These are phyloP conservation scores for Globisporangium nunn DNA, from an alignment of 352 stramenopile genomes.

Conservation along the genomic window DNA sequence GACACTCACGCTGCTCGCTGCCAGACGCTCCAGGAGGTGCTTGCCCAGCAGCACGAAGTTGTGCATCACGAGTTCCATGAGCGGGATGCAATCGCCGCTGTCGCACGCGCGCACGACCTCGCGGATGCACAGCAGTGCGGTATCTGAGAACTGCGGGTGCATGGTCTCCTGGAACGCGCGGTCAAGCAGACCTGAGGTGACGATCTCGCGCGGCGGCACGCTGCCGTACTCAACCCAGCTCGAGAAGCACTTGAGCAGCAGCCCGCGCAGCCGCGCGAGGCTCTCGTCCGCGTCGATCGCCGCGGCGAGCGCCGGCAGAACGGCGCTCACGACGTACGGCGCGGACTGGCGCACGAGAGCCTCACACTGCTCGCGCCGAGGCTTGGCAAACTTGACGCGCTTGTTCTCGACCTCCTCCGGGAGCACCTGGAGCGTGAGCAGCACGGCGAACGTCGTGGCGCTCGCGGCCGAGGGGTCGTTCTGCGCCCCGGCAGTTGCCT, in stretches of 20 bases:
- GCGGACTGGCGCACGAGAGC: constrained; percentile 61
- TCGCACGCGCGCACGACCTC: constrained; percentile 60
- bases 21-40: constrained; percentile 33
- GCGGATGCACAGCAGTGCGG: constrained; percentile 53
- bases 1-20: constrained; percentile 17
- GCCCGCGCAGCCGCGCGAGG: constrained; percentile 30
- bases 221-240: constrained; percentile 75
- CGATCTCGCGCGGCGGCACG: constrained; percentile 39
- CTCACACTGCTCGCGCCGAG: constrained; percentile 54
- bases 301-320: constrained; percentile 48
- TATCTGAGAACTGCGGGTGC: constrained; percentile 24
- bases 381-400: constrained; percentile 71
- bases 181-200: constrained; percentile 54
- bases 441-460: constrained; percentile 66
- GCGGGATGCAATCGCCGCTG: constrained; percentile 45
- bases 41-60: constrained; percentile 72
- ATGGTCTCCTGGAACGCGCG: constrained; percentile 54
- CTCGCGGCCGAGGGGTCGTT: constrained; percentile 27
- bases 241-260: constrained; percentile 56
- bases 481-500: constrained; percentile 30
- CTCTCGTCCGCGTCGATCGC: constrained; percentile 50
- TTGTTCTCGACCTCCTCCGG: constrained; percentile 76
- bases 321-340: constrained; percentile 43
- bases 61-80: constrained; percentile 76
- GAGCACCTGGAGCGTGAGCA: constrained; percentile 70